Evolutionary conservation across 2,329 filamentous ascomycete genomes (phyloP).

Genomic region (Exophiala lecanii-corni): DNA sequence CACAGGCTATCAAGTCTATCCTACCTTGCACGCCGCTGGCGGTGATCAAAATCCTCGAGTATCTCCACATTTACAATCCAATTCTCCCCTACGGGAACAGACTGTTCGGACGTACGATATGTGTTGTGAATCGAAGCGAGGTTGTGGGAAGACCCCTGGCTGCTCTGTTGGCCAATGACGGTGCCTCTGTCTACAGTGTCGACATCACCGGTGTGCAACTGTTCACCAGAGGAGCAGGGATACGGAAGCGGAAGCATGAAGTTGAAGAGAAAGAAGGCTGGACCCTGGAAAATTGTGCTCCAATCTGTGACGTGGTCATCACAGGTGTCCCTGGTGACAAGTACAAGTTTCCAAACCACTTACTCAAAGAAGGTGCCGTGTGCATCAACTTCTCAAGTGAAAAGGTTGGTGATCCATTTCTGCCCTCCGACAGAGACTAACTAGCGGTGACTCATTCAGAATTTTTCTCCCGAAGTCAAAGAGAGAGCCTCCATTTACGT

Average conservation of each 20-base stretch:
- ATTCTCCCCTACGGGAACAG: slow-evolving; percentile 90
- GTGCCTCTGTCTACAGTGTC: slow-evolving; percentile 90
- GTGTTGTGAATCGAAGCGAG: slow-evolving; percentile 92
- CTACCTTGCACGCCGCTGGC: slow-evolving; percentile 93
- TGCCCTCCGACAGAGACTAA: slow-evolving; percentile 3
- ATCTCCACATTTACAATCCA: slow-evolving; percentile 93
- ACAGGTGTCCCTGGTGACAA: slow-evolving; percentile 81
- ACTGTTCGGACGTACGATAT: slow-evolving; percentile 88
- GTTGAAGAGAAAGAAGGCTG: slow-evolving; percentile 78
- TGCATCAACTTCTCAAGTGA: slow-evolving; percentile 98
- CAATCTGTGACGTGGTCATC: slow-evolving; percentile 89
- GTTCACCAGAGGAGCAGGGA: slow-evolving; percentile 83
- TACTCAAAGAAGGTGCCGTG: slow-evolving; percentile 85
- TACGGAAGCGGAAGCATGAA: slow-evolving; percentile 80
- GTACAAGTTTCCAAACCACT: slow-evolving; percentile 82
- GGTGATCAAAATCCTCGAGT: slow-evolving; percentile 93
- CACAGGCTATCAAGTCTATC: slow-evolving; percentile 79
- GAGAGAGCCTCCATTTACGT: slow-evolving; percentile 96
- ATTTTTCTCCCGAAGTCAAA: slow-evolving; percentile 86
- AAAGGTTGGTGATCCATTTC: slow-evolving; percentile 49
- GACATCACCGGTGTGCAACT: slow-evolving; percentile 88
- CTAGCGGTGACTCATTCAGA: slow-evolving; percentile 41
- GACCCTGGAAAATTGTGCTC: slow-evolving; percentile 73
- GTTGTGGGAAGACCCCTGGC: slow-evolving; percentile 91
- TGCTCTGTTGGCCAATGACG: slow-evolving; percentile 90